A percentile compares a stretch with the other conserved stretches of the same genome.
These are phyloP conservation scores for Cyphellophora europaea DNA, from an alignment of 2,329 filamentous ascomycete species.

Conservation along the genomic window DNA sequence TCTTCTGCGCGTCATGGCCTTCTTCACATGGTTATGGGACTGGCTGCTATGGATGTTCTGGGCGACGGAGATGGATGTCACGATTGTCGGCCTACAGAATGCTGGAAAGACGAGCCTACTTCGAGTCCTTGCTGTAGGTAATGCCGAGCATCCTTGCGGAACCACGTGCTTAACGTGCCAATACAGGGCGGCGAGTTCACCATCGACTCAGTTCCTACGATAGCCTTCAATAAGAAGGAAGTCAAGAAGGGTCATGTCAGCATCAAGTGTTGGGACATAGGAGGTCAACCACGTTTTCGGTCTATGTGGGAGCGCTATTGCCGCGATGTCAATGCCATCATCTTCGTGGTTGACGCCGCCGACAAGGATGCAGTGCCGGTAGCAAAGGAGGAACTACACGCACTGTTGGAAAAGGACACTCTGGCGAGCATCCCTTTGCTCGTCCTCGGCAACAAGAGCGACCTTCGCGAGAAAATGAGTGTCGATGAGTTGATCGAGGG, in stretches of 20 bases:
- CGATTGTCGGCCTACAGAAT: slow-evolving; percentile 97
- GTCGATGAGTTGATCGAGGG: slow-evolving; percentile 94
- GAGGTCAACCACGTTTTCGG: slow-evolving; percentile 91
- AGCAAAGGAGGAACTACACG: slow-evolving; percentile 86
- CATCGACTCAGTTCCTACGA: slow-evolving; percentile 96
- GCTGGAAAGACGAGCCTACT: slow-evolving; percentile 94
- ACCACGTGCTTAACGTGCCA: background rate
- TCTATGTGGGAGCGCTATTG: slow-evolving; percentile 99
- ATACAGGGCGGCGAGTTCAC: slow-evolving; percentile 92
- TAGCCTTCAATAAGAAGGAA: slow-evolving; percentile 98
- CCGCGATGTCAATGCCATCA: slow-evolving; percentile 91
- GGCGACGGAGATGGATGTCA: slow-evolving; percentile 99
- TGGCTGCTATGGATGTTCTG: slow-evolving; percentile 97
- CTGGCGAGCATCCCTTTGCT: slow-evolving; percentile 85
- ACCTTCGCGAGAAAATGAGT: slow-evolving; percentile 79
- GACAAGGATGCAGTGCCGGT: slow-evolving; percentile 71
- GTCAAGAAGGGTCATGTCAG: slow-evolving; percentile 98
- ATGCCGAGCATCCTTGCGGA: background rate
- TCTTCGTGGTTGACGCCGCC: slow-evolving; percentile 97
- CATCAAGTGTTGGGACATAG: slow-evolving; percentile 97
- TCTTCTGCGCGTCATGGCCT: slow-evolving; percentile 72
- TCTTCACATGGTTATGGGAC: slow-evolving; percentile 94
- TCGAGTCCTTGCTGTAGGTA: slow-evolving; percentile 83
- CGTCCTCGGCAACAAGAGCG: slow-evolving; percentile 94
- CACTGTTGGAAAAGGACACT: slow-evolving; percentile 73